Evolutionary conservation across 2,329 filamentous ascomycete genomes (phyloP), one percentile per base, ranked within the genome.

Genomic region (Ophiostoma quercus): DNA sequence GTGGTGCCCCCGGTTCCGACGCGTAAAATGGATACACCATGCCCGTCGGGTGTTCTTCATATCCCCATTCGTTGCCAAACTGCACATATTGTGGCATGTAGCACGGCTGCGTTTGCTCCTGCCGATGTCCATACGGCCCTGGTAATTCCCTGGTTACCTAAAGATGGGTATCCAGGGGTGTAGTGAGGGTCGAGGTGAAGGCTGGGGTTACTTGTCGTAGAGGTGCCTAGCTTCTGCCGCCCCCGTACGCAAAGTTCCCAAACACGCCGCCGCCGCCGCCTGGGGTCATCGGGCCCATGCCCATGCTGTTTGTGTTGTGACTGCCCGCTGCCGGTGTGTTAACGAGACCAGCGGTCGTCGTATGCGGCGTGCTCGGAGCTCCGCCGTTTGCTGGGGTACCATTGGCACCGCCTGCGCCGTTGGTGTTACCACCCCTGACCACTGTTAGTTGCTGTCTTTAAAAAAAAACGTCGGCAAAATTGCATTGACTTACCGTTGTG

Each of bases 251-350:
- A 79, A 94, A 94, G 77, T 84, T 86, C 66, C 92, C 92, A 82
- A 94, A 93, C 32, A 89, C 87, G 68, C 91, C 90, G 34, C 88
- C 88, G 2, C 88, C 88, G 25, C 88, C 90, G 34, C 92, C 91
- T 0, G 92, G 92, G 8, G 92, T 95, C 84, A 93, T 88, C 47
- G 90, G 86, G 2, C 89, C 90, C 77, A 90, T 87, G 68, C 84
- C 79, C 76, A 83, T 79, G 68, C 82, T 85, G 76, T 84, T 89
- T 73, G 82, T 86, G 78, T 87, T 84, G 73, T 86, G 79, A 72
- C 78, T 82, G 71, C 77, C 89, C 14, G 91, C 94, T 76, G 90
- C 92, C 1, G 93, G 90, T 16, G 87, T 89, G 77, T 83, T 87
- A 16, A 85, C 77, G 16, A 78, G 74, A 0, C 74, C 76, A 54